Base-by-base conservation (phyloP, 2,329 filamentous ascomycete species). In the Sclerotinia glacialis region DNA sequence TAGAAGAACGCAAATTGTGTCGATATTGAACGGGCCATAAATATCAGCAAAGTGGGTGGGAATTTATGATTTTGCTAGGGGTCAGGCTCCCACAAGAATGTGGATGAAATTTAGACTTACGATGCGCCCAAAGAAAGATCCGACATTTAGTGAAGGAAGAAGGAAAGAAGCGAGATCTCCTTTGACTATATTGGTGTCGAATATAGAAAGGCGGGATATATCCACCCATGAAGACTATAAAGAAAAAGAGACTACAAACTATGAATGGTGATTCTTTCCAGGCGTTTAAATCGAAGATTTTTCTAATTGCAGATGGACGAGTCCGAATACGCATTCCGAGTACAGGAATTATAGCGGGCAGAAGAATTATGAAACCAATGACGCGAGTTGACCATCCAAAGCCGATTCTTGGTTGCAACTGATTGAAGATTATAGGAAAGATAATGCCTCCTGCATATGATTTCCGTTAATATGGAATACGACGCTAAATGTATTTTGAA, bases 171-270 rank as follows among this genome's bases (percentile, higher is more conserved):
- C 67, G 53, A 69, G 71, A 23, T 76, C 74, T 70, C 76, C 81
- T 53, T 79, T 83, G 64, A 65, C 73, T 72, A 70, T 69, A 28
- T 58, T 67, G 1, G 75, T 68, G 14, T 71, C 67, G 26, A 31
- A 75, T 73, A 66, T 81, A 86, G 69, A 80, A 81, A 67, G 82
- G 80, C 1, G 84, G 83, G 14, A 85, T 73, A 72, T 84, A 85
- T 67, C 83, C 80, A 40, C 83, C 83, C 64, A 79, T 77, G 74
- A 72, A 71, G 0, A 65, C 71, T 40, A 74, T 70, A 49, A 72
- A 71, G 4, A n/a, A 46, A 34, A 54, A 55, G 7, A 64, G 3
- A 14, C 34, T 26, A 12, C 26, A 64, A 18, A 54, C 5, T 18
- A 64, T 9, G 42, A 53, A 67, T 5, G 66, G 42, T 2, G 23